Conservation (phyloP, 2,329 filamentous ascomycete species). For the Colletotrichum truncatum region DNA sequence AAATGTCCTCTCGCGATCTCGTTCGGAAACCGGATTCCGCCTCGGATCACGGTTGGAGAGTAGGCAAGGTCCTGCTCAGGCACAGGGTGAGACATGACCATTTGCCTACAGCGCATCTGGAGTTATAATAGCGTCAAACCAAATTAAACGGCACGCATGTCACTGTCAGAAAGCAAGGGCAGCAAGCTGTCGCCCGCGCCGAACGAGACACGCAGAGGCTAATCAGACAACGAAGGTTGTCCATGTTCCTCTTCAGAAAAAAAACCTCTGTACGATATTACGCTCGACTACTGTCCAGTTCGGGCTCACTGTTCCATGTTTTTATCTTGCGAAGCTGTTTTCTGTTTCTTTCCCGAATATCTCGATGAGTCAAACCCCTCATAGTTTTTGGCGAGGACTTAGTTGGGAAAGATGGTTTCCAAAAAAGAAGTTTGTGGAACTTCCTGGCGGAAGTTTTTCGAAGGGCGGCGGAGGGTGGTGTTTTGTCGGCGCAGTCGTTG, state of each 20-base stretch:
- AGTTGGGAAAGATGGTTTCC: conserved; percentile 30
- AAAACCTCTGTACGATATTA: conserved; percentile 29
- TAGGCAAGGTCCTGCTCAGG: conserved; percentile 12
- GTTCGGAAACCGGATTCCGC: not conserved
- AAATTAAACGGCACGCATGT: not conserved
- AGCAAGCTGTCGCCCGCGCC: not conserved
- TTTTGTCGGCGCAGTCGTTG: conserved; percentile 27
- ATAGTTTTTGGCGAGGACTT: conserved; percentile 34
- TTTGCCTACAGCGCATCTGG: conserved; percentile 13
- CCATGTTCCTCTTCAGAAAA: not conserved
- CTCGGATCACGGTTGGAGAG: not conserved
- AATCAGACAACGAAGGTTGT: conserved; percentile 16
- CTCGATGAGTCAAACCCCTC: not conserved
- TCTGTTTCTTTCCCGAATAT: not conserved
- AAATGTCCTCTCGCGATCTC: conserved; percentile 5
- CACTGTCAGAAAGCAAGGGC: not conserved
- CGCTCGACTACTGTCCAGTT: conserved; percentile 20
- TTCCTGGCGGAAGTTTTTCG: conserved; percentile 31
- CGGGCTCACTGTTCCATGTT: conserved; percentile 28
- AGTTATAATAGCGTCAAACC: not conserved
- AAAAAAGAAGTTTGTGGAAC: conserved; percentile 32
- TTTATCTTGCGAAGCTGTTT: not conserved
- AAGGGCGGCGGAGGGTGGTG: conserved; percentile 25
- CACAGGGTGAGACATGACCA: not conserved
- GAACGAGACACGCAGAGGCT: conserved; percentile 23